Evolutionary conservation across 306 rosid species (phyloP), one percentile per base, ranked within the genome.

Genomic region (Quercus suber): DNA sequence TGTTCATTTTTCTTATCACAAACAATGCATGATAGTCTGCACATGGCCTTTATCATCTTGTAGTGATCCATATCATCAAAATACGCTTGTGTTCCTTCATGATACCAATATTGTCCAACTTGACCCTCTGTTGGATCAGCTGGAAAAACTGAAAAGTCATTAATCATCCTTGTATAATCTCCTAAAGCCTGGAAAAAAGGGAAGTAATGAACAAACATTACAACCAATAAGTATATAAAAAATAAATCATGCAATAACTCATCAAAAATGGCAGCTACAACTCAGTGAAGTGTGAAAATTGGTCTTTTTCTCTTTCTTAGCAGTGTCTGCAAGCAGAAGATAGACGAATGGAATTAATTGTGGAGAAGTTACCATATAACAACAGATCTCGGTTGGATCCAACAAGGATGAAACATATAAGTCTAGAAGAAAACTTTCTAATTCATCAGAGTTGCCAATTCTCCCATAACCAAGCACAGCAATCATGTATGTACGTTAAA

Each of bases 11-110:
- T 53, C 64, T 55, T 55, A 53, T 73, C 76, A 73, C 76, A 73
- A 20, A 73, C 65, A 55, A 33, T 20, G 18, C 76, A 73, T 73
- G 76, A 55, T 10, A 89, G 87, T 86, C 83, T 84, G 76, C 92
- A 89, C 90, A 84, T 86, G 20, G 88, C 90, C 79, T 84, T 89
- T 77, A 89, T 82, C 92, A 89, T 89, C 89, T 84, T 86, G 83
- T 89, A 89, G 73, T 89, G 92, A 59, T 89, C 88, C 13, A 43
- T 61, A 30, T 89, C 92, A 76, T 86, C 90, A 45, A 89, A 89
- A 73, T 82, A 78, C 0, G 87, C 76, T 63, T 86, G 87, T 23
- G 87, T 78, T 67, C 81, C 90, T 72, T 89, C 90, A 23, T 89
- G 92, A 74, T 86, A 86, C 87, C 87, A 86, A 76, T 84, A 89